Conservation (phyloP, 2,329 filamentous ascomycete genomes). For the Botrytis fragariae region DNA sequence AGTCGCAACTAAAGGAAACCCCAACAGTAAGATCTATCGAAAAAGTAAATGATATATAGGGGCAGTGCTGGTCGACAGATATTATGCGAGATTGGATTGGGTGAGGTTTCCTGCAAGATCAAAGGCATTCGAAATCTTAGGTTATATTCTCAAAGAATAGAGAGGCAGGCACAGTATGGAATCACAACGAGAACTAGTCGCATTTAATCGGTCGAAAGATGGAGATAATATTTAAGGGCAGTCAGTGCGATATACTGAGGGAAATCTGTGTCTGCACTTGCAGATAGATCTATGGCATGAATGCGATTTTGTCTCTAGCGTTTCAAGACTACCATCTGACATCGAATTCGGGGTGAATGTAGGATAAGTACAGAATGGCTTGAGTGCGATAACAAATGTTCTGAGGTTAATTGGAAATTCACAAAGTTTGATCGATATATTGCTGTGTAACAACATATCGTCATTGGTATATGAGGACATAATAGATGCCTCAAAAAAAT, state of each 20-base stretch:
- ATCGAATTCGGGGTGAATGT: neutral
- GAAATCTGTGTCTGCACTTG: neutral
- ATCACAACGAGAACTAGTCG: neutral
- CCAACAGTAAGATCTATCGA: neutral
- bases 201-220: neutral
- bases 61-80: neutral
- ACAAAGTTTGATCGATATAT: too few species aligned
- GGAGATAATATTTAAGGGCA: neutral
- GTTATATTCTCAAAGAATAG: neutral
- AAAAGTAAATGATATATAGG: neutral
- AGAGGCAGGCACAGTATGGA: neutral
- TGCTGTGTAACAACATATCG: too few species aligned
- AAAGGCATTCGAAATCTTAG: neutral
- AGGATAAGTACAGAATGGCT: too few species aligned
- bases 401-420: too few species aligned
- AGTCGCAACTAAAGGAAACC: neutral
- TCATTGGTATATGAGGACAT: too few species aligned
- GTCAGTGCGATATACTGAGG: neutral
- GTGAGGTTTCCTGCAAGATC: neutral
- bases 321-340: neutral
- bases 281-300: neutral
- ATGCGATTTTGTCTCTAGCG: neutral
- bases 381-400: too few species aligned
- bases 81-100: neutral
- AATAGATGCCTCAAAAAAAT: too few species aligned